Conservation (phyloP, 805 yeast species). For the Ogataea parapolymorpha region DNA sequence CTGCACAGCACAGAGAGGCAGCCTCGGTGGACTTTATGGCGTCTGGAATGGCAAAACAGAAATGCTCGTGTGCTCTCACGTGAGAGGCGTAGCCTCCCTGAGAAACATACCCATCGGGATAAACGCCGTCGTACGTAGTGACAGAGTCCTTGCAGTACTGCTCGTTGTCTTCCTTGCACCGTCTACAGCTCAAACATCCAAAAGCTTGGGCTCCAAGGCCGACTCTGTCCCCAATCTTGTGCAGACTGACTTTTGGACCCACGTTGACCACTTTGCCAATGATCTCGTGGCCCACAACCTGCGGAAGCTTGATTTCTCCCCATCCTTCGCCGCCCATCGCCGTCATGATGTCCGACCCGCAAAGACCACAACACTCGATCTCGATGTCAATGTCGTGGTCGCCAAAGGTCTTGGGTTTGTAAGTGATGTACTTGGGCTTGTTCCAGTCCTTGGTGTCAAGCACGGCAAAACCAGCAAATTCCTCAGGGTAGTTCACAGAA, state of each 20-base stretch:
- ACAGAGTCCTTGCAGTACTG: slow-evolving; percentile 43
- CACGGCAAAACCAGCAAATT: slow-evolving; percentile 58
- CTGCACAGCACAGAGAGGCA: slow-evolving; percentile 52
- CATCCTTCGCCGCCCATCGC: slow-evolving; percentile 48
- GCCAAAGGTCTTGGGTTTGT: slow-evolving; percentile 45
- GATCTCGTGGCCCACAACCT: slow-evolving; percentile 51
- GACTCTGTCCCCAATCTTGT: slow-evolving; percentile 43
- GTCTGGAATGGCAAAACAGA: slow-evolving; percentile 46
- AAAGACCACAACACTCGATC: slow-evolving; percentile 60
- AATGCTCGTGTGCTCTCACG: slow-evolving; percentile 44
- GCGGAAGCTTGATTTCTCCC: slow-evolving; percentile 39
- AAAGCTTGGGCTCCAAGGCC: slow-evolving; percentile 45
- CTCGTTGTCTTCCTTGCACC: slow-evolving; percentile 40
- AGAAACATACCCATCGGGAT: slow-evolving; percentile 35
- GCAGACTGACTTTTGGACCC: slow-evolving; percentile 34
- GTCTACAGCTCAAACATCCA: slow-evolving; percentile 36
- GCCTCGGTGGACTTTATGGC: slow-evolving; percentile 39
- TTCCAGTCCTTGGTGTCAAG: slow-evolving; percentile 50
- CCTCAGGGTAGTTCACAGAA: slow-evolving; percentile 44
- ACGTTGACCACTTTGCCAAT: slow-evolving; percentile 40
- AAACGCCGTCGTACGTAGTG: slow-evolving; percentile 40
- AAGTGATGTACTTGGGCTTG: slow-evolving; percentile 49
- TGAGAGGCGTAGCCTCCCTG: slow-evolving; percentile 48
- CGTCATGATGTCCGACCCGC: slow-evolving; percentile 62
- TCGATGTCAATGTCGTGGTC: slow-evolving; percentile 47